Conservation (phyloP, 139 green algal genomes). For the Chlorella sp. region DNA sequence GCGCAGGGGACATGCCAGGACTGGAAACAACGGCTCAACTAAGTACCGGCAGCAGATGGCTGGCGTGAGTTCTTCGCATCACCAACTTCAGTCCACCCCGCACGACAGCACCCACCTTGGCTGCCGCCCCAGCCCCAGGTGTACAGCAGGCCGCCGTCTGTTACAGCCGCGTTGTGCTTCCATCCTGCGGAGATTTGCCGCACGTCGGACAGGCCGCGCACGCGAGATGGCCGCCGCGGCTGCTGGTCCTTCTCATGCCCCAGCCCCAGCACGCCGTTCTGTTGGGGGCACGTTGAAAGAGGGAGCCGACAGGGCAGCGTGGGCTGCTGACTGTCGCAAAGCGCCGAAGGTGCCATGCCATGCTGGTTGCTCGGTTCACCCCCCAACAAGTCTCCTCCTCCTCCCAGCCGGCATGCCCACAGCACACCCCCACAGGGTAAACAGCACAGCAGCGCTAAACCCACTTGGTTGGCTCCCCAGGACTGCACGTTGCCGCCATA, state of each 20-base stretch:
- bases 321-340: no score
- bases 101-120: constrained; percentile 28
- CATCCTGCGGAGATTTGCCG: constrained; percentile 30
- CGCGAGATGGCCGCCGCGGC: neutral
- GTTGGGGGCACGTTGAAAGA: neutral
- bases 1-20: no score
- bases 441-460: neutral
- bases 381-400: no score
- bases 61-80: no score
- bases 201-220: neutral
- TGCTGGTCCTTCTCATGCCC: constrained; percentile 27
- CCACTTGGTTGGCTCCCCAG: constrained; percentile 60
- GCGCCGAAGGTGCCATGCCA: no score
- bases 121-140: constrained; percentile 64
- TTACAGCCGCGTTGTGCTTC: constrained; percentile 48
- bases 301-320: neutral
- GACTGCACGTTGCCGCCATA: constrained; percentile 35
- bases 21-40: no score
- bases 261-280: constrained; percentile 45
- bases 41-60: no score
- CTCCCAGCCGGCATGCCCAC: constrained; percentile 15
- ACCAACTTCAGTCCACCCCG: no score
- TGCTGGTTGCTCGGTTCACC: no score
- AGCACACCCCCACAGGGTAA: no score
- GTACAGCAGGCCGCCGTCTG: constrained; percentile 28